Evolutionary conservation across 139 green algal species (phyloP), one percentile per base, ranked within the genome.

Genomic region (Astrephomene gubernaculifera): DNA sequence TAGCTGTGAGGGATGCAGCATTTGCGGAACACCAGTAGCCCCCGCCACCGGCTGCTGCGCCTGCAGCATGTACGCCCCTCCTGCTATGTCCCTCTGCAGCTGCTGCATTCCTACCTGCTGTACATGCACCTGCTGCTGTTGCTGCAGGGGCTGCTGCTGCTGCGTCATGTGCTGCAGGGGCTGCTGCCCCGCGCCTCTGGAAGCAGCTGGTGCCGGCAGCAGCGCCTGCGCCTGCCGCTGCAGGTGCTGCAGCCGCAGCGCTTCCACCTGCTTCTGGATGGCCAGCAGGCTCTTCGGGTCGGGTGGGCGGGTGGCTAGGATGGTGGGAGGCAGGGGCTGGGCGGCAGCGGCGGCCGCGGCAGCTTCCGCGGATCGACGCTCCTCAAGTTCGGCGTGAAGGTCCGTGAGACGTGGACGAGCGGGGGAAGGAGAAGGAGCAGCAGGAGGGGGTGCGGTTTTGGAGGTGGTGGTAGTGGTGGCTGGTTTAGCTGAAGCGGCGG

Each of bases 191-290:
- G 14, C 14, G 14, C 17, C 14, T 17, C 49, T 57, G 49, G 49
- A 12, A 57, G 49, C 49, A 57, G 57, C 60, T 2, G 60, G 60
- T 1, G 1, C 22, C 31, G 60, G 0, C 12, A 83, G 41, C 31
- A 83, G 76, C 39, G 39, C 39, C 17, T 54, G 39, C 9, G 76
- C 76, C 60, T 83, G 76, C 19, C 60, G 60, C 60, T 73, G 60
- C 76, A 83, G 41, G 39, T 83, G 76, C 39, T 73, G 36, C 41
- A 71, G 21, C 5, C 76, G 76, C 0, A 83, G 76, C 38, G 39
- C 76, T 19, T 72, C 76, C 8, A 82, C 76, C 60, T 83, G 76
- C 39, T 65, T 57, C 38, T 63, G 39, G 1, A 83, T 61, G 60
- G 60, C 60, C 39, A 45, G 41, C 5, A 72, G 39, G 39, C 27